Conservation (phyloP, 306 rosid genomes). For the Cucurbita moschata region DNA sequence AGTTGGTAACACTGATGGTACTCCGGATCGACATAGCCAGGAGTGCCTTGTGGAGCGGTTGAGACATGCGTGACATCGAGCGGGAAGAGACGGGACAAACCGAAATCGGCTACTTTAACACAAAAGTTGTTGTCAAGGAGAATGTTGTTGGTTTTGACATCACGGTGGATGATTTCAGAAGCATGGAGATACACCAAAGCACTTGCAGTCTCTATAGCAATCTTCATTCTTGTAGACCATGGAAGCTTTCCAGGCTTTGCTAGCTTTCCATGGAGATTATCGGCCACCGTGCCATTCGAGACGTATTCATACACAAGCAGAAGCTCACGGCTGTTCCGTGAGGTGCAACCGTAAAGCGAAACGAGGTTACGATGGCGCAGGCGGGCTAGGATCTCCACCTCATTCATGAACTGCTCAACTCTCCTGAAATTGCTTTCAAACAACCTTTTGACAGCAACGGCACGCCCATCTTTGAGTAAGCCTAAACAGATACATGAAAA, state of each 20-base stretch:
- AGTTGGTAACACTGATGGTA: slow-evolving; percentile 69
- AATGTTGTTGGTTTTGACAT: slow-evolving; percentile 69
- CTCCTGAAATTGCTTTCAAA: slow-evolving; percentile 64
- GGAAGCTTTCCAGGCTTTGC: slow-evolving; percentile 31
- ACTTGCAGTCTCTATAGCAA: slow-evolving; percentile 63
- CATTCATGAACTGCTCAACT: slow-evolving; percentile 75
- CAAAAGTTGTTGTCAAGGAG: slow-evolving; percentile 46
- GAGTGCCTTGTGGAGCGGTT: slow-evolving; percentile 92
- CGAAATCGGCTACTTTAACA: slow-evolving; percentile 86
- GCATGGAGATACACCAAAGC: slow-evolving; percentile 73
- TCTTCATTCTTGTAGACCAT: slow-evolving; percentile 51
- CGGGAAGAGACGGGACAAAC: slow-evolving; percentile 79
- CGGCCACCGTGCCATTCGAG: slow-evolving; percentile 75
- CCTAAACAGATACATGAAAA: slow-evolving; percentile 23
- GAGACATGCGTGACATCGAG: slow-evolving; percentile 46
- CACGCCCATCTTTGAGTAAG: slow-evolving; percentile 50
- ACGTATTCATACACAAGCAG: slow-evolving; percentile 72
- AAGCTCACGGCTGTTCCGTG: slow-evolving; percentile 69
- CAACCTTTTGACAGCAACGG: slow-evolving; percentile 71
- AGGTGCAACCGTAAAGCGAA: slow-evolving; percentile 70
- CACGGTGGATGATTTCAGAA: slow-evolving; percentile 60
- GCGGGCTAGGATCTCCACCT: slow-evolving; percentile 37
- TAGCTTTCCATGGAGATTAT: slow-evolving; percentile 53
- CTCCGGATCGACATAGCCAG: slow-evolving; percentile 87
- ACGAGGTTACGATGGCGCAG: slow-evolving; percentile 63